Evolutionary conservation across 106 monocot genomes (phyloP).

Genomic region (Amphibolis antarctica): DNA sequence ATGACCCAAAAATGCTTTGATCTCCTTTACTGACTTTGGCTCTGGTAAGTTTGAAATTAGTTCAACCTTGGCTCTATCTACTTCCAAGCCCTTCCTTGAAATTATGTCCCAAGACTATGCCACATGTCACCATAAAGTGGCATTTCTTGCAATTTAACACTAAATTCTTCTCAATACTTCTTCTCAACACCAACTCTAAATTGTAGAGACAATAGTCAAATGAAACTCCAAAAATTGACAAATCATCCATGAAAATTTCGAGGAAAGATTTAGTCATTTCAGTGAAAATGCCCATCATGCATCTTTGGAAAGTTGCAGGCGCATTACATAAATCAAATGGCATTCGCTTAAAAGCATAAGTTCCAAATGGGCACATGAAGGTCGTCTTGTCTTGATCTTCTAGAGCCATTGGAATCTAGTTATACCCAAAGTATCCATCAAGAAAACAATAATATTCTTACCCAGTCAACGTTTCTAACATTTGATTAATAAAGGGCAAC

Average conservation of each 20-base stretch:
- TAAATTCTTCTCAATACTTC: not conserved
- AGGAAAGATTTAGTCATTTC: not conserved
- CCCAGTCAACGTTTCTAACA: not conserved
- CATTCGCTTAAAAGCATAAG: conserved; percentile 3
- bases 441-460: conserved; percentile 1
- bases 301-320: conserved; percentile 5
- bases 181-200: not conserved
- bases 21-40: not conserved
- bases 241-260: conserved; percentile 4
- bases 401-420: not conserved
- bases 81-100: not conserved
- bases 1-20: not conserved
- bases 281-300: conserved; percentile 7
- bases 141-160: not conserved
- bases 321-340: conserved; percentile 6
- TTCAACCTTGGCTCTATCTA: conserved; percentile 5
- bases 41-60: not conserved
- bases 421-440: conserved; percentile 4
- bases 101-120: not conserved
- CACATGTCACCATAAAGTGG: conserved; percentile 5
- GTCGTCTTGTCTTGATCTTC: conserved; percentile 7
- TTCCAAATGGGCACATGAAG: not conserved
- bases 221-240: not conserved
- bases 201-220: conserved; percentile 3
- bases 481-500: conserved; percentile 5